These are phyloP conservation scores for Auriculariales sp. DNA, from an alignment of 768 basidiomycete genomes.

Conservation along the genomic window DNA sequence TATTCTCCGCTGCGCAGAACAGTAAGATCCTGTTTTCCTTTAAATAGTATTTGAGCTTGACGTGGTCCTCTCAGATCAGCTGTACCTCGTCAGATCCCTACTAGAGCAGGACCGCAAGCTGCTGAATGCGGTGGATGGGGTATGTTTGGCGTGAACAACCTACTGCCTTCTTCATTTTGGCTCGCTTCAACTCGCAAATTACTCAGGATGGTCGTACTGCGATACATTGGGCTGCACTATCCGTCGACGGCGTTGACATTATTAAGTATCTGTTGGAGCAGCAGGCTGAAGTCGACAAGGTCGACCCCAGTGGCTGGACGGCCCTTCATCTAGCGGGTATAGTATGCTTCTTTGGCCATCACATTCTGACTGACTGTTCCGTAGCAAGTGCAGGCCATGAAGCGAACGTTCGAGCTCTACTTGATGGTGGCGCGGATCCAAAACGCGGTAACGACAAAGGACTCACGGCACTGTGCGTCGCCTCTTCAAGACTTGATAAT, in stretches of 20 bases:
- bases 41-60: background rate
- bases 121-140: slow-evolving; percentile 48
- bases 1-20: slow-evolving; percentile 59
- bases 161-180: background rate
- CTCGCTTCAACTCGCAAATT: background rate
- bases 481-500: background rate
- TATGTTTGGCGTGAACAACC: slow-evolving; percentile 16
- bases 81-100: slow-evolving; percentile 52
- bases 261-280: slow-evolving; percentile 53
- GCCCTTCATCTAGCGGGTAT: slow-evolving; percentile 67
- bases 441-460: slow-evolving; percentile 71
- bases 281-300: slow-evolving; percentile 50
- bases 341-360: slow-evolving; percentile 6
- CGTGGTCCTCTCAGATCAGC: slow-evolving; percentile 37
- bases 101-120: slow-evolving; percentile 45
- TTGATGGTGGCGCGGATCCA: slow-evolving; percentile 74
- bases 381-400: slow-evolving; percentile 73
- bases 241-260: slow-evolving; percentile 48
- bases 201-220: slow-evolving; percentile 63
- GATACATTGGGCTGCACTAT: slow-evolving; percentile 75
- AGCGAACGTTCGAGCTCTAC: slow-evolving; percentile 55
- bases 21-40: slow-evolving; percentile 22
- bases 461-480: slow-evolving; percentile 61
- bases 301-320: slow-evolving; percentile 60
- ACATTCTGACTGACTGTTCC: slow-evolving; percentile 2